Percentiles rank a stretch among this genome's conserved stretches.
Evolutionary conservation across 306 rosid species (phyloP).

Genomic region (Medicago arabica): DNA sequence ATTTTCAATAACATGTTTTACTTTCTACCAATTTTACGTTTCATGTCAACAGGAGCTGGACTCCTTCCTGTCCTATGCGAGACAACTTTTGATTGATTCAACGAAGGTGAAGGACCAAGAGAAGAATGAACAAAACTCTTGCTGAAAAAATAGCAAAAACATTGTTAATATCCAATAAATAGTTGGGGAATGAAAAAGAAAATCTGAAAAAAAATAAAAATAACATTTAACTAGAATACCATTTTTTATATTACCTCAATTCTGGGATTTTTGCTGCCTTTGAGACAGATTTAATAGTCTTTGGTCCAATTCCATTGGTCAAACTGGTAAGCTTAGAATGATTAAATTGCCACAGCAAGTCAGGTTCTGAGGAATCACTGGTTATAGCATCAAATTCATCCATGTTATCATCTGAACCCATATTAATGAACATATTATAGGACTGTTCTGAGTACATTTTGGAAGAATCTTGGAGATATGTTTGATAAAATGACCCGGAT

Average conservation of each 20-base stretch:
- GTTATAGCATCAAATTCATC: conserved; percentile 95
- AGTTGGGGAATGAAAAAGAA: neutral
- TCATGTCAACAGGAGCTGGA: conserved; percentile 67
- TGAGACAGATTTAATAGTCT: conserved; percentile 53
- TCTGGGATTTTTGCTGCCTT: conserved; percentile 73
- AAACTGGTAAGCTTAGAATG: conserved; percentile 65
- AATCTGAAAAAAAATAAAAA: conserved; percentile 14
- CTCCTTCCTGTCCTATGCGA: conserved; percentile 71
- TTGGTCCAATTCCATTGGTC: conserved; percentile 65
- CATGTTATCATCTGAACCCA: conserved; percentile 62
- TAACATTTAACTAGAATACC: conserved; percentile 1
- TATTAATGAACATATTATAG: conserved; percentile 62
- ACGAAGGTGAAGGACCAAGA: conserved; percentile 73
- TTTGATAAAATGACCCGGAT: conserved; percentile 75
- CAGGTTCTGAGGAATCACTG: conserved; percentile 94
- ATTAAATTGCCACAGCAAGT: conserved; percentile 93
- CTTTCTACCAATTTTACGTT: conserved; percentile 75
- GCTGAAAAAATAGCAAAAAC: conserved; percentile 50
- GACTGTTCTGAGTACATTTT: conserved; percentile 71
- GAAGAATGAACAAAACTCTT: conserved; percentile 53
- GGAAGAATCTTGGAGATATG: conserved; percentile 84
- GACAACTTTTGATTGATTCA: conserved; percentile 65
- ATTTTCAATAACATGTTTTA: conserved; percentile 44
- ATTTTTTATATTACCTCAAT: conserved; percentile 59
- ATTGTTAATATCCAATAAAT: conserved; percentile 23